Evolutionary conservation across 768 basidiomycete species (phyloP).

Genomic region (Pleurotus djamor): DNA sequence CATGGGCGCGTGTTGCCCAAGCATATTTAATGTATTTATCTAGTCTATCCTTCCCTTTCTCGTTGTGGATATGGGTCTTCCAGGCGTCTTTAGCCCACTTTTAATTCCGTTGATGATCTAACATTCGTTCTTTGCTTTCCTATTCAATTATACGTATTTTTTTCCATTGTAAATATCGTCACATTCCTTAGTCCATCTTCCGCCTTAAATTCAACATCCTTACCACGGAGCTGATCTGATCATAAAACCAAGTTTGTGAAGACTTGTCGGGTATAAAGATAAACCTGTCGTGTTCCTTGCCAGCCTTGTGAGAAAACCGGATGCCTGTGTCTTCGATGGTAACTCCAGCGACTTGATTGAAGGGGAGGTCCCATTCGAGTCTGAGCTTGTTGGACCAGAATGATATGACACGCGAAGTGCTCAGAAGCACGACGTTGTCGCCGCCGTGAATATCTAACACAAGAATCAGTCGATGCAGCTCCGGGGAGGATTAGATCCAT

Average conservation of each 20-base stretch:
- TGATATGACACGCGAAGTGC: slow-evolving; percentile 72
- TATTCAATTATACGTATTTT: neutral
- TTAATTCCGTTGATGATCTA: neutral
- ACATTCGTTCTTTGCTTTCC: neutral
- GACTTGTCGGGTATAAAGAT: slow-evolving; percentile 73
- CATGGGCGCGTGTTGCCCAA: slow-evolving; percentile 9
- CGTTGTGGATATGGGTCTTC: neutral
- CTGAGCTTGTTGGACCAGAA: slow-evolving; percentile 85
- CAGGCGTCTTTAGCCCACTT: slow-evolving; percentile 7
- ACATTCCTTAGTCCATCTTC: slow-evolving; percentile 53
- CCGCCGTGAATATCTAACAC: slow-evolving; percentile 67
- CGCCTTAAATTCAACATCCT: slow-evolving; percentile 72
- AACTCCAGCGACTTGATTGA: slow-evolving; percentile 84
- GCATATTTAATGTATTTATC: slow-evolving; percentile 6
- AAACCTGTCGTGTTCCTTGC: slow-evolving; percentile 74
- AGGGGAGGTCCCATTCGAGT: slow-evolving; percentile 89
- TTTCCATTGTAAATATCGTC: slow-evolving; percentile 11
- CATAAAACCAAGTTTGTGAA: slow-evolving; percentile 80
- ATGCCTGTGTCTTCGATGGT: slow-evolving; percentile 91
- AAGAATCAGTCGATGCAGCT: neutral
- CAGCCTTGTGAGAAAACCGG: slow-evolving; percentile 78
- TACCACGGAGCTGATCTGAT: slow-evolving; percentile 71
- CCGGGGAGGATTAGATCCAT: slow-evolving; percentile 19
- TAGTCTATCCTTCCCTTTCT: neutral
- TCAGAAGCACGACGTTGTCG: slow-evolving; percentile 80